Evolutionary conservation across 495 filamentous ascomycete species (phyloP).

Genomic region (Recurvomyces mirabilis): DNA sequence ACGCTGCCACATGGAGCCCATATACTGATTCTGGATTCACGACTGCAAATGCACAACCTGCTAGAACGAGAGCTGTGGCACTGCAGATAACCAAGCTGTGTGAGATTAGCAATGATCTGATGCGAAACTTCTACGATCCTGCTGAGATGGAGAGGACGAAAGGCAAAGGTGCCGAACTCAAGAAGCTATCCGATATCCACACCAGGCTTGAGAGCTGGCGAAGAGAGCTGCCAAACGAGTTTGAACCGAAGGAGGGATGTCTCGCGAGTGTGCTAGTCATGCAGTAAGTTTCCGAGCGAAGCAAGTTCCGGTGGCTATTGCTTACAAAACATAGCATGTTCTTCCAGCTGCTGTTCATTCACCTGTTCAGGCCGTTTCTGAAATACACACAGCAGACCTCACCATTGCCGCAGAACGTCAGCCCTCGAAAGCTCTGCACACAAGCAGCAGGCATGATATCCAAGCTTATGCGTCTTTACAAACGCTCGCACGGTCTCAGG

Average conservation of each 20-base stretch:
- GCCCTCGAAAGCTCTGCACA: constrained; percentile 80
- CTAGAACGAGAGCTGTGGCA: constrained; percentile 70
- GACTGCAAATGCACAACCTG: constrained; percentile 60
- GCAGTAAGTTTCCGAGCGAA: constrained; percentile 89
- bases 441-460: constrained; percentile 81
- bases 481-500: constrained; percentile 75
- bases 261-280: constrained; percentile 82
- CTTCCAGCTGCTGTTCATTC: constrained; percentile 90
- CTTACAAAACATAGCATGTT: constrained; percentile 65
- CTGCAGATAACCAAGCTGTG: constrained; percentile 73
- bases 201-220: constrained; percentile 86
- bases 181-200: constrained; percentile 85
- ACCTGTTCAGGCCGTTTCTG: constrained; percentile 91
- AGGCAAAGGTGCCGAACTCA: constrained; percentile 71
- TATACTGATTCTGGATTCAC: constrained; percentile 76
- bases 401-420: constrained; percentile 77
- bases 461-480: constrained; percentile 85
- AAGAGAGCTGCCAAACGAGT: constrained; percentile 69
- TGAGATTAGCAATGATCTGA: constrained; percentile 85
- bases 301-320: not conserved
- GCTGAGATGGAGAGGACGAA: constrained; percentile 45
- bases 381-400: constrained; percentile 74
- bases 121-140: constrained; percentile 86
- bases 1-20: constrained; percentile 73
- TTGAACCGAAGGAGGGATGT: constrained; percentile 81